These are phyloP conservation scores for Penicillium macrosclerotiorum DNA, from an alignment of 495 filamentous ascomycete genomes.

Conservation along the genomic window DNA sequence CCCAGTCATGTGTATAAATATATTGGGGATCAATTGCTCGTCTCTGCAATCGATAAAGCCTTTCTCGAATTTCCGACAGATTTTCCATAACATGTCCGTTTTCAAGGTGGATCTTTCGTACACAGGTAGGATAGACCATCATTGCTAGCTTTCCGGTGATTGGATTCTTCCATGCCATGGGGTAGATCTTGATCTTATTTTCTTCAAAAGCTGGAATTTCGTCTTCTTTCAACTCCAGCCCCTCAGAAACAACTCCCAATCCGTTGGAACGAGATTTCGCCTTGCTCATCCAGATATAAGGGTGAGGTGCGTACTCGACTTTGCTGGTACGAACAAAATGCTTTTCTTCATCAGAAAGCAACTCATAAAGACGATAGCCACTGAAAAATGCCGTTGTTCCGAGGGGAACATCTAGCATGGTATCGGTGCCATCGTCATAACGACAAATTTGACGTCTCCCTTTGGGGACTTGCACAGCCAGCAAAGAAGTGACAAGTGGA, in stretches of 20 bases:
- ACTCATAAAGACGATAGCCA: slow-evolving; percentile 59
- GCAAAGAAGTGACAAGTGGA: slow-evolving; percentile 61
- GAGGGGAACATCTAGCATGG: slow-evolving; percentile 62
- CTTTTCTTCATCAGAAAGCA: slow-evolving; percentile 58
- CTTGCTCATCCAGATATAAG: slow-evolving; percentile 70
- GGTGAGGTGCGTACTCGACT: slow-evolving; percentile 68
- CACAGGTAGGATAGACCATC: slow-evolving; percentile 64
- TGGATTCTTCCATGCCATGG: slow-evolving; percentile 69
- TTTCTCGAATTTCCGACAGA: slow-evolving; percentile 56
- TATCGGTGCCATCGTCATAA: slow-evolving; percentile 64
- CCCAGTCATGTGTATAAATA: slow-evolving; percentile 70
- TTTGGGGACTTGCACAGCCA: slow-evolving; percentile 62
- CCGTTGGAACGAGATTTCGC: slow-evolving; percentile 61
- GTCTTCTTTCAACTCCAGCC: slow-evolving; percentile 49
- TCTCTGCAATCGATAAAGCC: slow-evolving; percentile 60
- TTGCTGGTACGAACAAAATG: slow-evolving; percentile 56
- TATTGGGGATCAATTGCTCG: slow-evolving; percentile 59
- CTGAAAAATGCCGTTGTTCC: slow-evolving; percentile 70
- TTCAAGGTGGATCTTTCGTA: slow-evolving; percentile 57
- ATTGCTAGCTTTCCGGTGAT: slow-evolving; percentile 60
- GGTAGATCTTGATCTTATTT: slow-evolving; percentile 60
- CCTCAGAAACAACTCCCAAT: slow-evolving; percentile 60
- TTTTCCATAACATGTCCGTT: slow-evolving; percentile 63
- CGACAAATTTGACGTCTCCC: slow-evolving; percentile 60
- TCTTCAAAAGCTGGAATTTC: slow-evolving; percentile 59